Evolutionary conservation across 1,284 basidiomycete species (phyloP).

Genomic region (Marasmius tenuissimus): DNA sequence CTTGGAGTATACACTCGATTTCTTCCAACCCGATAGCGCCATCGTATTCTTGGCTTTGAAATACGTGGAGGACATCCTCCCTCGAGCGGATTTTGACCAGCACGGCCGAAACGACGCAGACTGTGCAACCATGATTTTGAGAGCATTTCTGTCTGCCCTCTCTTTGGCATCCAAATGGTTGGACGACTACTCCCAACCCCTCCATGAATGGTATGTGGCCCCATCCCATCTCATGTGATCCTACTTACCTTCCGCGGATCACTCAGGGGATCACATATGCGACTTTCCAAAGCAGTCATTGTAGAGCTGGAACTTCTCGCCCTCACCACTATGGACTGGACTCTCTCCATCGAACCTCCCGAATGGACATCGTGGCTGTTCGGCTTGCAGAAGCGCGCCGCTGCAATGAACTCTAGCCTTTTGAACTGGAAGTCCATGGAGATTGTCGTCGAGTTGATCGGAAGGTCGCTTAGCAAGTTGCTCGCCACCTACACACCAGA

Average conservation of each 20-base stretch:
- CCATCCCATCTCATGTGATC: neutral
- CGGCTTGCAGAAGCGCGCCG: neutral
- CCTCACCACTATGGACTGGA: slow-evolving; percentile 28
- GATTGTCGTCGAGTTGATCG: neutral
- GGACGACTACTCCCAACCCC: slow-evolving; percentile 41
- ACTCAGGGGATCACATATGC: slow-evolving; percentile 27
- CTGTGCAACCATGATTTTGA: slow-evolving; percentile 34
- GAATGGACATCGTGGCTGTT: slow-evolving; percentile 11
- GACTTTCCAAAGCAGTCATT: slow-evolving; percentile 26
- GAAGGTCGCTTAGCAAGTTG: neutral
- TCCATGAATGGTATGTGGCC: slow-evolving; percentile 32
- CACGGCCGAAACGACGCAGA: slow-evolving; percentile 14
- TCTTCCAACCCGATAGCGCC: neutral
- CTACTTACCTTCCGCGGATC: slow-evolving; percentile 10
- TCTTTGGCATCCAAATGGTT: slow-evolving; percentile 58
- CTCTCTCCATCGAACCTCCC: slow-evolving; percentile 13
- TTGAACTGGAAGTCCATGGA: neutral
- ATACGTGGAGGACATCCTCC: slow-evolving; percentile 41
- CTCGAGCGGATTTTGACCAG: slow-evolving; percentile 18
- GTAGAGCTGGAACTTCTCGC: slow-evolving; percentile 28
- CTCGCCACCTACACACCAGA: neutral
- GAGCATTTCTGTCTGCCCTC: slow-evolving; percentile 44
- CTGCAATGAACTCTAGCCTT: neutral
- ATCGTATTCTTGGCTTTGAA: slow-evolving; percentile 44
- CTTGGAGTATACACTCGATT: neutral